These are phyloP conservation scores for Lonicera japonica DNA, from an alignment of 129 eudicot genomes.

Conservation along the genomic window DNA sequence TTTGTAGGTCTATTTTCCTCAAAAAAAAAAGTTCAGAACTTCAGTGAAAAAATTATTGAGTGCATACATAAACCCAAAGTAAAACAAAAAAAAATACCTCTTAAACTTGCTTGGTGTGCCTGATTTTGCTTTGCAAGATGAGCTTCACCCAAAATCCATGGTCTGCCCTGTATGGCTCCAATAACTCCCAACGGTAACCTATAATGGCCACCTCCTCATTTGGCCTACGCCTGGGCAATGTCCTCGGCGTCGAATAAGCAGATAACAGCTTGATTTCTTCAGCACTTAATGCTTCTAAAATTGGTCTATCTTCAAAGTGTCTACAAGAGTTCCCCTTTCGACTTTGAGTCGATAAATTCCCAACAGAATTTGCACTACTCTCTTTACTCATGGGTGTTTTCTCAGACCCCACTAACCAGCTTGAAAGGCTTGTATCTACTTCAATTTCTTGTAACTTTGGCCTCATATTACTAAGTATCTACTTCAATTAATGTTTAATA, in stretches of 20 bases:
- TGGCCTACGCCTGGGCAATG: constrained; percentile 35
- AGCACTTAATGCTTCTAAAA: constrained; percentile 51
- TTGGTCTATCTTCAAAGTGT: constrained; percentile 49
- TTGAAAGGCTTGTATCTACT: constrained; percentile 72
- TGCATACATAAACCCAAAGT: background rate
- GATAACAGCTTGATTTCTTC: constrained; percentile 37
- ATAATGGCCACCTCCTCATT: constrained; percentile 44
- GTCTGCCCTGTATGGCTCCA: constrained; percentile 51
- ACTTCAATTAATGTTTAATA: too few species aligned
- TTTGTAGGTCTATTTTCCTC: background rate
- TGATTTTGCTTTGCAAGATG: constrained; percentile 15
- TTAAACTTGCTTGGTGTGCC: constrained; percentile 25
- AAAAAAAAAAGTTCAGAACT: too few species aligned
- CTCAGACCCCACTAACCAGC: constrained; percentile 65
- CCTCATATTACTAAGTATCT: background rate
- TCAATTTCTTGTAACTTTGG: constrained; percentile 11
- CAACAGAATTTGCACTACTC: constrained; percentile 37
- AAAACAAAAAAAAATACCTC: constrained; percentile 16
- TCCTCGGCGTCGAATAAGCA: constrained; percentile 44
- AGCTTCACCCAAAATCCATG: constrained; percentile 24
- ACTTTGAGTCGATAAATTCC: constrained; percentile 13
- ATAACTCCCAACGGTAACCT: constrained; percentile 78
- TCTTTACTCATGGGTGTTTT: constrained; percentile 21
- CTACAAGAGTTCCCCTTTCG: constrained; percentile 37
- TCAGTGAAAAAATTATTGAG: background rate